Conservation (phyloP, 108 stramenopile genomes). For the Pelagomonas calceolata region DNA sequence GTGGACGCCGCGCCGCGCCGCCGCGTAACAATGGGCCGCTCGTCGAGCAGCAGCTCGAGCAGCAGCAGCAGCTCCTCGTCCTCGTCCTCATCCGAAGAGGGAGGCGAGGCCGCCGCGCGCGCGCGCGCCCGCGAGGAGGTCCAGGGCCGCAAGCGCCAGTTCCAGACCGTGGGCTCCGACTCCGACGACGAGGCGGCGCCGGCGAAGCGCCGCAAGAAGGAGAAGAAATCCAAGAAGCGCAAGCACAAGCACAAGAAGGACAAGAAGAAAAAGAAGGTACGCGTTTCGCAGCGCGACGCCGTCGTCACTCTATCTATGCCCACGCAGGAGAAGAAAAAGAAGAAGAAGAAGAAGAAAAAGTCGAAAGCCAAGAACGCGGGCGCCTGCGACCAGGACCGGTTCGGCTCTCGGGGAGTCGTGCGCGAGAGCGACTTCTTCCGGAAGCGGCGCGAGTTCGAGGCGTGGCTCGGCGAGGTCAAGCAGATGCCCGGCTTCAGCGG, state of each 20-base stretch:
- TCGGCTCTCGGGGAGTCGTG: slow-evolving; percentile 81
- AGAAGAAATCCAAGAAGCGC: slow-evolving; percentile 20
- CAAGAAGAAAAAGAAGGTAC: slow-evolving; percentile 15
- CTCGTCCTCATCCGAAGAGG: not conserved
- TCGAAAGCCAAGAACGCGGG: slow-evolving; percentile 18
- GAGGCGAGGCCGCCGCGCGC: not conserved
- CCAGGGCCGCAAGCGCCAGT: slow-evolving; percentile 20
- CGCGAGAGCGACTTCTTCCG: slow-evolving; percentile 57
- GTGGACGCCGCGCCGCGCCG: too few species aligned
- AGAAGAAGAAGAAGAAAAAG: slow-evolving; percentile 16
- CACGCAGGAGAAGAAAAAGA: slow-evolving; percentile 22
- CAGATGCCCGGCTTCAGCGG: slow-evolving; percentile 54
- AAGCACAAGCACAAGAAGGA: slow-evolving; percentile 25
- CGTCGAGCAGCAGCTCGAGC: not conserved
- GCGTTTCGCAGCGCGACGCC: slow-evolving; percentile 26
- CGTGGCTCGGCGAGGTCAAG: slow-evolving; percentile 82
- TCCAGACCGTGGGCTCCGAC: slow-evolving; percentile 24
- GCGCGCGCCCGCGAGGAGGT: slow-evolving; percentile 5
- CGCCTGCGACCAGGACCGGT: slow-evolving; percentile 36
- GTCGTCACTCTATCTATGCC: too few species aligned
- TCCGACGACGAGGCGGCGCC: slow-evolving; percentile 11
- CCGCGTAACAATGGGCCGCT: not conserved
- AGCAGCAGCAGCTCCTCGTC: not conserved
- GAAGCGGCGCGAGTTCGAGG: slow-evolving; percentile 63
- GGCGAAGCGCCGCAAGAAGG: slow-evolving; percentile 14